Base-by-base conservation (phyloP, 441 rosid species). In the Euphorbia celastroides region DNA sequence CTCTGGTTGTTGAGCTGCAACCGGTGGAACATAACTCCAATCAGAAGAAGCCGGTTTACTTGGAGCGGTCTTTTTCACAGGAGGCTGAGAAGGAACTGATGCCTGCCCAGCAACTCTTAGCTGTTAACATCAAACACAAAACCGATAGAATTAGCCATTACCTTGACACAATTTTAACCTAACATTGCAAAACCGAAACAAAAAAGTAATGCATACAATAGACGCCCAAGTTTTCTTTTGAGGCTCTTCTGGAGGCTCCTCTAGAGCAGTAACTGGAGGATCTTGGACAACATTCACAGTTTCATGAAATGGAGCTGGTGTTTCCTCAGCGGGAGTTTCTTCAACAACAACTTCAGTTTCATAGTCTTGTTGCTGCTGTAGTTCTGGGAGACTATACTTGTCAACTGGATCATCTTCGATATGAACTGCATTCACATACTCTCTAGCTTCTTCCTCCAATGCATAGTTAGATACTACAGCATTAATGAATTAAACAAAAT, bases 191-290 rank as follows among this genome's bases (percentile, higher is more conserved):
- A 19, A 38, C 41, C 22, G 31, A 42, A 46, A 23, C 50, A 30
- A 17, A 73, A 71, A 42, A 28, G 22, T 60, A 28, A 65, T 50
- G 66, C 88, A 52, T 86, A 88, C 92, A 59, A 88, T 88, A 32
- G 95, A 84, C 64, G 95, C 95, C 22, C 82, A 86, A 48, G 92
- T 88, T 75, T 75, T 86, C 74, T 79, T 84, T 61, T 67, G 86
- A 50, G 84, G 78, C 64, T 84, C 90, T 67, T 76, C 90, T 31
- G 50, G 65, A 64, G 87, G 69, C 69, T 84, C 95, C 60, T 84
- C 87, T 20, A 75, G 63, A 55, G 77, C 74, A 72, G 80, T 61
- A 67, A 77, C 69, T 62, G 79, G 69, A 25, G 77, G 73, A 54
- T 88, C 88, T 62, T 79, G 84, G 66, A 64, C 73, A 57, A 68